Conservation (phyloP, 1,284 basidiomycete genomes). For the Xerocomus nothofagi region DNA sequence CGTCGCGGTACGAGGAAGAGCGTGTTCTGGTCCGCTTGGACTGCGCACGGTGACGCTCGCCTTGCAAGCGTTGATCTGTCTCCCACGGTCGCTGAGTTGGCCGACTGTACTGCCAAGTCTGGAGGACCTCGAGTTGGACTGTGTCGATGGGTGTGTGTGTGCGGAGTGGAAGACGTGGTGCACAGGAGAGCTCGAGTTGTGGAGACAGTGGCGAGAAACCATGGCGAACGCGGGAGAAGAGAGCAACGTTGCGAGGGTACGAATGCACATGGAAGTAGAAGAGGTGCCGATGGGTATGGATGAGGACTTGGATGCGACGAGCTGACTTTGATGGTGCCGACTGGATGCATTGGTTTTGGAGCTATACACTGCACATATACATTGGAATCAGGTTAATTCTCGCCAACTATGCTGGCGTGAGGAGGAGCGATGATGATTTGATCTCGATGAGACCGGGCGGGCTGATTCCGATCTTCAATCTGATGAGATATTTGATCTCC, state of each 20-base stretch:
- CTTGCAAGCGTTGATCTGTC: slow-evolving; percentile 15
- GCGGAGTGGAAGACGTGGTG: slow-evolving; percentile 13
- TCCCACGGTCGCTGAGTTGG: slow-evolving; percentile 6
- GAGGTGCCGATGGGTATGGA: not conserved
- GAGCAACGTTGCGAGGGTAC: not conserved
- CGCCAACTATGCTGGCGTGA: not conserved
- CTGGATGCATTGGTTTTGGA: not conserved
- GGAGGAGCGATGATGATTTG: not conserved
- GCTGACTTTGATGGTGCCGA: not conserved
- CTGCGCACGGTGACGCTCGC: slow-evolving; percentile 15
- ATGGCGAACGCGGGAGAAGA: not conserved
- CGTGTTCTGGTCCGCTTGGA: slow-evolving; percentile 11
- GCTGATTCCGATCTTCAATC: not conserved
- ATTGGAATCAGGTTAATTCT: not conserved
- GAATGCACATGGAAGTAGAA: slow-evolving; percentile 1
- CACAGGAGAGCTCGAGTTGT: slow-evolving; percentile 13
- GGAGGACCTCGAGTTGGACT: slow-evolving; percentile 17
- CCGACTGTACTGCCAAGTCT: slow-evolving; percentile 10
- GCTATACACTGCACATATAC: not conserved
- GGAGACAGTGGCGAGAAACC: slow-evolving; percentile 9
- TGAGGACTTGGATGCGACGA: not conserved
- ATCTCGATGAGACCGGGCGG: not conserved
- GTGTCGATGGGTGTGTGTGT: slow-evolving; percentile 9
- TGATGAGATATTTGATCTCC: not conserved
- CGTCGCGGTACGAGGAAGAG: slow-evolving; percentile 17